A percentile compares a stretch with the other conserved stretches of the same genome.
These are phyloP conservation scores for Rhynchospora pubera DNA, from an alignment of 176 grass and related monocot species.

Conservation along the genomic window DNA sequence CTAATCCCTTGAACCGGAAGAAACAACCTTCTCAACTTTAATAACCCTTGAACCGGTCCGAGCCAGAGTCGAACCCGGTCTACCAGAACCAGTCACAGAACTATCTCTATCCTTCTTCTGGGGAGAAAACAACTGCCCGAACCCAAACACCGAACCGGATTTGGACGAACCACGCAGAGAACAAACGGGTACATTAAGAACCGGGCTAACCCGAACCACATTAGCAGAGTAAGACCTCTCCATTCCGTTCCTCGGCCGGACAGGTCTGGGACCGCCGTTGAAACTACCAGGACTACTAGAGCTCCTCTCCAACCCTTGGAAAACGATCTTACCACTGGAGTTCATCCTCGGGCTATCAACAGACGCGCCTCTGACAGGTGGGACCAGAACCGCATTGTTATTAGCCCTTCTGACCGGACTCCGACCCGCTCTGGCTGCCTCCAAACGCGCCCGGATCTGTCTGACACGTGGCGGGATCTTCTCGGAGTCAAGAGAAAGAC, in stretches of 20 bases:
- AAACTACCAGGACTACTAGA: constrained; percentile 77
- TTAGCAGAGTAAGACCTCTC: constrained; percentile 82
- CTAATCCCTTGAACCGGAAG: constrained; percentile 19
- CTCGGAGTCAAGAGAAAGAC: constrained; percentile 68
- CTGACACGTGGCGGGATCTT: constrained; percentile 45
- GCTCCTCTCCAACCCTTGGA: constrained; percentile 85
- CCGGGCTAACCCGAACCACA: constrained; percentile 62
- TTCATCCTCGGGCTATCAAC: constrained; percentile 84
- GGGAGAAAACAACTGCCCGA: constrained; percentile 56
- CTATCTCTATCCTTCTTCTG: constrained; percentile 49
- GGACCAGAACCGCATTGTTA: constrained; percentile 7
- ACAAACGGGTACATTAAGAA: constrained; percentile 84
- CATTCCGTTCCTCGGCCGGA: constrained; percentile 47
- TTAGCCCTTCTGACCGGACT: constrained; percentile 15
- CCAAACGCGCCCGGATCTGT: constrained; percentile 31
- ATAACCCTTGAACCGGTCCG: constrained; percentile 26
- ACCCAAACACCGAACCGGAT: constrained; percentile 48
- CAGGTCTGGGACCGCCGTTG: constrained; percentile 38
- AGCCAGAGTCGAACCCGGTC: constrained; percentile 26
- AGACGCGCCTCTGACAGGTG: constrained; percentile 26
- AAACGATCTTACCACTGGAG: constrained; percentile 81
- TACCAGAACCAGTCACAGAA: not conserved
- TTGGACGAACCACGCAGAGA: constrained; percentile 49
- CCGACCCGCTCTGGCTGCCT: constrained; percentile 13
- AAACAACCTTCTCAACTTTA: constrained; percentile 39